These are phyloP conservation scores for Ophiobolus disseminans DNA, from an alignment of 2,329 filamentous ascomycete genomes.

Conservation along the genomic window DNA sequence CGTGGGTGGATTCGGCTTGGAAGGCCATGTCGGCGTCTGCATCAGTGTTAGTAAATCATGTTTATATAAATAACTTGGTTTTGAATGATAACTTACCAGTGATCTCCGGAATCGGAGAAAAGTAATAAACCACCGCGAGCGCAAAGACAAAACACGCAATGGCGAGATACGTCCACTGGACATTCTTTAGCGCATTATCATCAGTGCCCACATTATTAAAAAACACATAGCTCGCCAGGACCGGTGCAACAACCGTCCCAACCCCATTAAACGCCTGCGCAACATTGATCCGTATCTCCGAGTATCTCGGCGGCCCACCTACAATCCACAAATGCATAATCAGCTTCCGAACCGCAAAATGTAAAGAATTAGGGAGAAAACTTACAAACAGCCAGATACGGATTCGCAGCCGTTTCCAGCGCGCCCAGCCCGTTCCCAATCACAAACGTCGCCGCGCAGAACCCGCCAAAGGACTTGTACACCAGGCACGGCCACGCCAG, in stretches of 20 bases:
- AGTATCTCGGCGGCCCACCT: constrained; percentile 63
- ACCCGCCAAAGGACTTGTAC: constrained; percentile 64
- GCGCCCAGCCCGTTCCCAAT: constrained; percentile 61
- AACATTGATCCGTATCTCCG: constrained; percentile 65
- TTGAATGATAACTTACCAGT: constrained; percentile 46
- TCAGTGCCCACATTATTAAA: constrained; percentile 62
- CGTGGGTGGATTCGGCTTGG: constrained; percentile 52
- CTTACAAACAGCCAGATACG: constrained; percentile 54
- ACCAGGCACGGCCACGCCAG: constrained; percentile 66
- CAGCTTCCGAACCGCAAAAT: neutral
- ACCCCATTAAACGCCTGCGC: constrained; percentile 66
- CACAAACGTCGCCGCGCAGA: constrained; percentile 65
- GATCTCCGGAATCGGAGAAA: constrained; percentile 62
- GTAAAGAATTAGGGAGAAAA: neutral
- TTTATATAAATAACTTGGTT: neutral
- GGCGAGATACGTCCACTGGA: constrained; percentile 70
- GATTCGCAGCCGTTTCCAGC: constrained; percentile 67
- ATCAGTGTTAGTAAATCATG: neutral
- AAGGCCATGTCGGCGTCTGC: constrained; percentile 61
- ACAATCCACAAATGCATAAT: neutral
- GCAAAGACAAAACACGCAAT: constrained; percentile 67
- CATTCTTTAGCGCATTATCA: constrained; percentile 61
- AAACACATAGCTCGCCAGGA: constrained; percentile 67
- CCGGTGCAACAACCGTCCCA: constrained; percentile 65
- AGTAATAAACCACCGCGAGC: constrained; percentile 65